A percentile compares a stretch with the other conserved stretches of the same genome.
Evolutionary conservation across 2,329 filamentous ascomycete species (phyloP).

Genomic region (Penicillium oxalicum): DNA sequence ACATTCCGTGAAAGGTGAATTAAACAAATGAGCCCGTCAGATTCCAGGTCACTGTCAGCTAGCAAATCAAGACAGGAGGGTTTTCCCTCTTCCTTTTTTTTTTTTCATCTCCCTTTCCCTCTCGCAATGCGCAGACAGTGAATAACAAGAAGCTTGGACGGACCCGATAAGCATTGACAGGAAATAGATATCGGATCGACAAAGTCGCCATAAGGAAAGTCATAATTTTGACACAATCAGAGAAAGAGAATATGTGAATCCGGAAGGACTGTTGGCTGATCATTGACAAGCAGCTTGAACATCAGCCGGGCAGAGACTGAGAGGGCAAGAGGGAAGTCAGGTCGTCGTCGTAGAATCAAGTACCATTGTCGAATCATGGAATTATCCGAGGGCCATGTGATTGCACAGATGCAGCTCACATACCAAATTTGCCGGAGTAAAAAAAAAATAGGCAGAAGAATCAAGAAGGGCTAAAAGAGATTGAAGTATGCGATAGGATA

Average conservation of each 20-base stretch:
- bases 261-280: constrained; percentile 2
- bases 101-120: not conserved
- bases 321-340: constrained; percentile 12
- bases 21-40: constrained; percentile 11
- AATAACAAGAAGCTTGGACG: constrained; percentile 3
- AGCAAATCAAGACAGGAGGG: constrained; percentile 3
- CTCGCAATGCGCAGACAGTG: constrained; percentile 3
- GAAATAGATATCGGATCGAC: constrained; percentile 18
- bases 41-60: constrained; percentile 6
- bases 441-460: constrained; percentile 1
- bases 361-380: constrained; percentile 21
- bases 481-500: constrained; percentile 7
- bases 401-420: constrained; percentile 14
- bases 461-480: constrained; percentile 3
- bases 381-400: constrained; percentile 24
- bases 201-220: constrained; percentile 22
- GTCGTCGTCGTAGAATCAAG: constrained; percentile 16
- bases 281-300: constrained; percentile 9
- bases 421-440: constrained; percentile 13
- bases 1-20: constrained; percentile 10
- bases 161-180: constrained; percentile 14
- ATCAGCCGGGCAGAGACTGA: constrained; percentile 12
- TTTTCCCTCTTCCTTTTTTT: not conserved
- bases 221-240: constrained; percentile 26
- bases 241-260: constrained; percentile 11